These are phyloP conservation scores for Globisporangium spinosum DNA, from an alignment of 352 stramenopile genomes.

Conservation along the genomic window DNA sequence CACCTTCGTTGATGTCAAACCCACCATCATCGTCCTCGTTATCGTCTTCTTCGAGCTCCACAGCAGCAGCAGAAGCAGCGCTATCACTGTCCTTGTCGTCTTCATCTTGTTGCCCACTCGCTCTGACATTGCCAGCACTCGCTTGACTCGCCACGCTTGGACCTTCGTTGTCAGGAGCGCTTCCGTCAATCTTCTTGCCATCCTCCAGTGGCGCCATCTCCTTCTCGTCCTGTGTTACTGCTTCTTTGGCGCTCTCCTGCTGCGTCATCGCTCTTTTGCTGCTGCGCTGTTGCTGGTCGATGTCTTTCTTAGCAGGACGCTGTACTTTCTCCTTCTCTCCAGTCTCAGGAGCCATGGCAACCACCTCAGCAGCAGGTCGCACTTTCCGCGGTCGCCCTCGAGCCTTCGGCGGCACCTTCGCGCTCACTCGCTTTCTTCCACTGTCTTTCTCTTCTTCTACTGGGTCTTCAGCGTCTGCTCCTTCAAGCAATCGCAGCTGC, in stretches of 20 bases:
- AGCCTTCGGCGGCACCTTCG: background rate
- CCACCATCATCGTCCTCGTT: background rate
- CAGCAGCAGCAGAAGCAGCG: background rate
- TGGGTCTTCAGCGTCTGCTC: background rate
- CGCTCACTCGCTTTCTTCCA: background rate
- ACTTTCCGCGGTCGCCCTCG: slow-evolving; percentile 3
- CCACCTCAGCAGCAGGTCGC: background rate
- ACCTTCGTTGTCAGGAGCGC: background rate
- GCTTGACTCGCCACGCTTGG: background rate
- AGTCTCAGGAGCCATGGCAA: background rate
- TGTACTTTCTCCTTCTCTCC: background rate
- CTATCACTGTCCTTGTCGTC: background rate
- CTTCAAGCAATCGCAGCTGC: background rate
- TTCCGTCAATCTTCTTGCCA: background rate
- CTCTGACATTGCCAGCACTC: background rate
- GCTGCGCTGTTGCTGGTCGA: background rate
- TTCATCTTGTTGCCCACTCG: background rate
- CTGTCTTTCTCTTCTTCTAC: slow-evolving; percentile 1
- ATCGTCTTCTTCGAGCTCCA: background rate
- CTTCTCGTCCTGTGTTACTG: background rate
- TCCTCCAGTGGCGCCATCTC: background rate
- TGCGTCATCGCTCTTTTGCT: background rate
- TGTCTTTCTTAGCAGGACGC: background rate
- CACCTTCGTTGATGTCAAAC: background rate
- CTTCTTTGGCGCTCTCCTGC: background rate